Percentiles rank a stretch among this genome's conserved stretches.
Conservation (phyloP, 2,329 filamentous ascomycete species). For the Cladosporium sp. region DNA sequence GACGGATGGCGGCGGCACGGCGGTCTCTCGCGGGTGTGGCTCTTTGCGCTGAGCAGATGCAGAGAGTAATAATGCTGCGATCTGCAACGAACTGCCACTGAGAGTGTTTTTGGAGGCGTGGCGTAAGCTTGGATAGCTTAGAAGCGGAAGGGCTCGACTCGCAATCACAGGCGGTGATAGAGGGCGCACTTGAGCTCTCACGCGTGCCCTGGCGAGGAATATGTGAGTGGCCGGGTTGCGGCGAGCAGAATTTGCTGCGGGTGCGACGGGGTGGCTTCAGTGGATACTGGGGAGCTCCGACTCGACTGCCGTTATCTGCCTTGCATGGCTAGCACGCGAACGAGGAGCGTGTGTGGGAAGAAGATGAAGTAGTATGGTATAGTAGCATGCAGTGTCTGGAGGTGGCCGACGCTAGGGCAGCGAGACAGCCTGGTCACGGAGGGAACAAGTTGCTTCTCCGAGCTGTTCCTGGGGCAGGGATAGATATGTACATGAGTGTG, state of each 20-base stretch:
- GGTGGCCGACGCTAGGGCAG: not conserved
- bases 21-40: not conserved
- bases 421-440: not conserved
- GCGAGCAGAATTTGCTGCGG: constrained; percentile 1
- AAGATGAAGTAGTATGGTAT: not conserved
- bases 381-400: not conserved
- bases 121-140: constrained; percentile 1
- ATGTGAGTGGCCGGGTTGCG: constrained; percentile 3
- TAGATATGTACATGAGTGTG: not conserved
- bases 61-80: not conserved
- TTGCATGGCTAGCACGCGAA: not conserved
- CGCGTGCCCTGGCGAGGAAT: not conserved
- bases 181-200: not conserved
- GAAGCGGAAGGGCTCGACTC: not conserved
- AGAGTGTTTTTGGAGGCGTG: constrained; percentile 1
- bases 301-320: not conserved
- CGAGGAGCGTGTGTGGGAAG: not conserved
- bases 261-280: not conserved
- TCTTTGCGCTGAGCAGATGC: not conserved
- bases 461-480: not conserved
- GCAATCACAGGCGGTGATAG: not conserved
- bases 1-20: constrained; percentile 1
- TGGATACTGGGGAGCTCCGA: not conserved
- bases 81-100: not conserved
- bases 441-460: not conserved